Percentiles rank a stretch among this genome's conserved stretches.
Evolutionary conservation across 2,329 filamentous ascomycete species (phyloP).

Genomic region (Diaporthe sp.): DNA sequence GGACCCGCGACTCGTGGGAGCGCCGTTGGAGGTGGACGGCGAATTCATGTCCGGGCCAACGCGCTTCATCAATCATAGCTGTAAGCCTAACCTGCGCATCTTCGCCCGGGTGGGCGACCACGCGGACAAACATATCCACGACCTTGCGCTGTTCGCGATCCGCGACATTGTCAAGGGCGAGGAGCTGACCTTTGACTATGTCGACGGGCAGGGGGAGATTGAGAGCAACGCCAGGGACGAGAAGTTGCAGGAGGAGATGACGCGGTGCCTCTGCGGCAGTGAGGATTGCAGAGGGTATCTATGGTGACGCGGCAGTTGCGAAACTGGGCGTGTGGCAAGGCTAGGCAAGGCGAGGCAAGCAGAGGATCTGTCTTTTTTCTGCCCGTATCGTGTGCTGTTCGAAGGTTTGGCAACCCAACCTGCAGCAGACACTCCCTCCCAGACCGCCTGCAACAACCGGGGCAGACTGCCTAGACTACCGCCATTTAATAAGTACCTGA

Average conservation of each 20-base stretch:
- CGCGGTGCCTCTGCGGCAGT: constrained; percentile 73
- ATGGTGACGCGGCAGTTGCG: constrained; percentile 63
- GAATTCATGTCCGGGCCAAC: constrained; percentile 84
- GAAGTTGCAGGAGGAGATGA: constrained; percentile 67
- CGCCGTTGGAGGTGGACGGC: constrained; percentile 75
- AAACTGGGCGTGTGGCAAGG: background rate
- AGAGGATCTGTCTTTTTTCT: background rate
- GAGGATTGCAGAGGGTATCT: constrained; percentile 77
- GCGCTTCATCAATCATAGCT: constrained; percentile 87
- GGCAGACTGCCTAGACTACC: no score
- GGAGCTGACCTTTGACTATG: constrained; percentile 86
- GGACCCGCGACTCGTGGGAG: constrained; percentile 68
- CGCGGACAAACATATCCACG: constrained; percentile 80
- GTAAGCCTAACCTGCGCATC: constrained; percentile 83
- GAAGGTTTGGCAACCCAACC: background rate
- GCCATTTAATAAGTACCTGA: background rate
- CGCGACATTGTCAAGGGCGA: constrained; percentile 74
- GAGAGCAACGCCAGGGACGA: constrained; percentile 65
- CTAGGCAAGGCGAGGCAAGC: background rate
- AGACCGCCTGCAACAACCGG: background rate
- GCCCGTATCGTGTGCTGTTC: background rate
- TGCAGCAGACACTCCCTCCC: background rate
- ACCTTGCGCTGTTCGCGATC: constrained; percentile 82
- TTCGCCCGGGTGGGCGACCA: constrained; percentile 86
- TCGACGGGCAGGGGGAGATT: constrained; percentile 72